phyloP scores from a whole-genome alignment of 495 filamentous ascomycete genomes.

The Lophiotrema nucula region DNA sequence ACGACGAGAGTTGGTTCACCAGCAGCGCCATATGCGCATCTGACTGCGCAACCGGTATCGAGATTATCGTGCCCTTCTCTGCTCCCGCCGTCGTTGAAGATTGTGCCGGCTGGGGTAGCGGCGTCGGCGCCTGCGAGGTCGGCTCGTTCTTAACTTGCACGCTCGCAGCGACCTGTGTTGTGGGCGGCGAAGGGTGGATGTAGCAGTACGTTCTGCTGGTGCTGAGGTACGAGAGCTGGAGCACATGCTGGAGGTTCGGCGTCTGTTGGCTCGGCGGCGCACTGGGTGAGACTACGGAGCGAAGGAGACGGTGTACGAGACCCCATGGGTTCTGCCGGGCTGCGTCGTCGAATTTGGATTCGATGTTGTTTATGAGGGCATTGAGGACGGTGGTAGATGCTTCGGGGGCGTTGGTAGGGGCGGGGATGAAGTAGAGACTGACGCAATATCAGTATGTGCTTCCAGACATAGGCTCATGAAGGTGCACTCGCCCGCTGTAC shows the following conservation, averaged over 20 bases:
- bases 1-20: background rate
- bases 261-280: conserved; percentile 3
- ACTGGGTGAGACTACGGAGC: conserved; percentile 3
- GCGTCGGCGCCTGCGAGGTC: background rate
- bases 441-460: background rate
- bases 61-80: conserved; percentile 4
- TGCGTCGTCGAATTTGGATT: conserved; percentile 5
- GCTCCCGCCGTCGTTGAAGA: background rate
- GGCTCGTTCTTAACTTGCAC: background rate
- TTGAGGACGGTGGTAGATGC: conserved; percentile 1
- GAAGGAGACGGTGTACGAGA: conserved; percentile 19
- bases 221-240: conserved; percentile 7
- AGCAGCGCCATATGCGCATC: conserved; percentile 2
- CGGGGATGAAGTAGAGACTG: conserved; percentile 26
- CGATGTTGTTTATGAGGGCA: conserved; percentile 11
- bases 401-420: background rate
- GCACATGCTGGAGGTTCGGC: conserved; percentile 15
- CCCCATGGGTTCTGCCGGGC: conserved; percentile 9
- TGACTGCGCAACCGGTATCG: conserved; percentile 10
- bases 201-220: conserved; percentile 10
- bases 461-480: background rate
- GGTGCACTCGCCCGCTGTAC: conserved; percentile 16
- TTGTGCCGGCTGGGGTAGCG: background rate
- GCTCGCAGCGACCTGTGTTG: background rate
- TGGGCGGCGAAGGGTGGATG: conserved; percentile 2